These are phyloP conservation scores for Dothistroma septosporum DNA, from an alignment of 2,329 filamentous ascomycete genomes.

Conservation along the genomic window DNA sequence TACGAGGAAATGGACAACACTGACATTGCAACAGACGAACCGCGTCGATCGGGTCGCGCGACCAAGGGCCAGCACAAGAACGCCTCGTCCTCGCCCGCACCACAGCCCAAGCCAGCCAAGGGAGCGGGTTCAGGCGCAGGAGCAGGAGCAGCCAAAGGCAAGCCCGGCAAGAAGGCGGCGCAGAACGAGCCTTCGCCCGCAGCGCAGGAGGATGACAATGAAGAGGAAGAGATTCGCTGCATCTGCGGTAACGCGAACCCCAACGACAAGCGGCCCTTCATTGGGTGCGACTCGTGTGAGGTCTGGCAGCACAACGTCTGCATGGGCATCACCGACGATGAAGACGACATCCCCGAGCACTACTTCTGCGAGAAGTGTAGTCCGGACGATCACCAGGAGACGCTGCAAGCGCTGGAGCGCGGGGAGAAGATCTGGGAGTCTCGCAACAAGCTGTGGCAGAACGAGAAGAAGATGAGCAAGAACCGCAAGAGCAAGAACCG, in stretches of 20 bases:
- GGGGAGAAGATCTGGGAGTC: conserved; percentile 84
- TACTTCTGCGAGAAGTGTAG: conserved; percentile 92
- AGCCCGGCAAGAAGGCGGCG: conserved; percentile 39
- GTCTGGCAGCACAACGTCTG: conserved; percentile 98
- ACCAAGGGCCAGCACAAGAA: conserved; percentile 97
- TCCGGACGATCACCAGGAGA: conserved; percentile 75
- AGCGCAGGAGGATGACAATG: conserved; percentile 42
- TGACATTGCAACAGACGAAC: conserved; percentile 59
- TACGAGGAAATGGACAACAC: neutral
- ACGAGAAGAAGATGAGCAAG: conserved; percentile 58
- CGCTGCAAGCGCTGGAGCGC: conserved; percentile 70
- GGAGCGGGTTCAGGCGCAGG: conserved; percentile 29
- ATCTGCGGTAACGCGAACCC: conserved; percentile 87
- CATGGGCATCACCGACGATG: conserved; percentile 77
- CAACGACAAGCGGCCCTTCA: conserved; percentile 86
- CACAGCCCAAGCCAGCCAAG: conserved; percentile 35
- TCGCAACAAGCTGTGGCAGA: conserved; percentile 39
- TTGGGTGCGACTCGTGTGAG: conserved; percentile 86
- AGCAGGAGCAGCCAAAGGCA: conserved; percentile 44
- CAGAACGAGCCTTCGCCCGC: conserved; percentile 44
- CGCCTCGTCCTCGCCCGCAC: conserved; percentile 57
- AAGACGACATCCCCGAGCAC: conserved; percentile 68
- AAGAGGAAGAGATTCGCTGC: conserved; percentile 69
- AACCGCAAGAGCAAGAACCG: conserved; percentile 53
- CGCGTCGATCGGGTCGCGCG: conserved; percentile 87